Base-by-base conservation (phyloP, 2,329 filamentous ascomycete genomes). In the Myriosclerotinia duriaeana region DNA sequence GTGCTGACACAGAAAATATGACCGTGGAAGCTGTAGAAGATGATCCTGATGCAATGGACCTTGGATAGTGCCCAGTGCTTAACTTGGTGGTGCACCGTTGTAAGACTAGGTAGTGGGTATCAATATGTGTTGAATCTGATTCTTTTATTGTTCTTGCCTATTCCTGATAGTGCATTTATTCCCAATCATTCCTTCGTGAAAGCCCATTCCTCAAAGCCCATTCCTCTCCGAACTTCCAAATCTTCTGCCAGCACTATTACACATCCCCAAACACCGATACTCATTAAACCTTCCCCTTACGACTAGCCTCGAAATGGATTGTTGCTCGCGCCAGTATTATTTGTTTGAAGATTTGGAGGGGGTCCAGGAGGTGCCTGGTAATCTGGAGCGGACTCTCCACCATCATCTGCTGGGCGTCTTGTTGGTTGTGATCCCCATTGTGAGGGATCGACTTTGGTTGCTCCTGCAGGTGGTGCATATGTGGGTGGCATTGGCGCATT, bases 1-100 rank as follows among this genome's bases (percentile, higher is more conserved):
- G 60, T 54, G 30, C 38, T 42, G 53, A 53, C 53, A 26, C 59
- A 14, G 67, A 67, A 56, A 40, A 46, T 46, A 64, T 70, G 66
- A 65, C 17, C 22, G 54, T 59, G 40, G 77, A 78, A 44, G 73
- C 42, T 52, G 36, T 50, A 17, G 76, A 78, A 44, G 73, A 82
- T 59, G 85, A 89, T 71, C 79, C 79, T 1, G 87, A 90, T 74
- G 87, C 84, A 17, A 91, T 91, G 89, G 87, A 90, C 63, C 78
- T 90, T 72, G 87, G 76, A 75, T 74, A 55, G 67, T 59, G 17
- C 26, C 53, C 12, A 44, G 34, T 38, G 69, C 22, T 36, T 63
- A 14, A 60, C 48, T 50, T 53, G 17, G 38, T 46, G 30, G 60
- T 44, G 46, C 30, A 34, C 30, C 30, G 30, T 34, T 54, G 40